Percentiles rank a stretch among this genome's conserved stretches.
Conservation (phyloP, 495 filamentous ascomycete genomes). For the Astrocystis sublimbata region DNA sequence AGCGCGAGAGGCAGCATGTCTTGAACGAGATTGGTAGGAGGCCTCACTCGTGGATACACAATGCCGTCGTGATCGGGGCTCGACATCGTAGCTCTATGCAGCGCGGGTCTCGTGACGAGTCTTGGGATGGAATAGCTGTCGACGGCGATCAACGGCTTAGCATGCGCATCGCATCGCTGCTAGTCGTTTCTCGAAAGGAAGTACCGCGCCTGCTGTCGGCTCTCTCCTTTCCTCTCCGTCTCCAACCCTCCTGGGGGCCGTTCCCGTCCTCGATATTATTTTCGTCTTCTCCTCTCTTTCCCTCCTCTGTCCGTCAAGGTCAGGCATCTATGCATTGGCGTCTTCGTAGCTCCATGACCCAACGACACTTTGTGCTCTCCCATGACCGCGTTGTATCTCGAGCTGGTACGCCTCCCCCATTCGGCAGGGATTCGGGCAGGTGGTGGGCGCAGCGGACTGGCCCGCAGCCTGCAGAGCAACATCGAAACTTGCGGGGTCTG, state of each 20-base stretch:
- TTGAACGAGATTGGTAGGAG: neutral
- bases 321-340: conserved; percentile 17
- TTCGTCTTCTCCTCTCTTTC: neutral
- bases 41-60: conserved; percentile 1
- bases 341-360: conserved; percentile 19
- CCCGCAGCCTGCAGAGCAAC: conserved; percentile 15
- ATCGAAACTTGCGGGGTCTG: conserved; percentile 17
- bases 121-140: neutral
- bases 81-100: neutral
- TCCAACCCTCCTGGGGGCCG: no score
- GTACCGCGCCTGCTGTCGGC: neutral
- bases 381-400: neutral
- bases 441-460: conserved; percentile 15
- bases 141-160: conserved; percentile 8
- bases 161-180: neutral
- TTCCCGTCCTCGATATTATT: no score
- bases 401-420: conserved; percentile 3
- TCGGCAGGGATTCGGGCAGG: conserved; percentile 5
- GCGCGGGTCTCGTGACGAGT: conserved; percentile 14
- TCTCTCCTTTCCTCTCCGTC: no score
- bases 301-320: neutral
- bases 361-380: neutral
- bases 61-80: neutral
- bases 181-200: conserved; percentile 8
- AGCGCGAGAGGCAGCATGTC: no score